Evolutionary conservation across 306 rosid genomes (phyloP), one percentile per base, ranked within the genome.

Genomic region (Potentilla sterilis): DNA sequence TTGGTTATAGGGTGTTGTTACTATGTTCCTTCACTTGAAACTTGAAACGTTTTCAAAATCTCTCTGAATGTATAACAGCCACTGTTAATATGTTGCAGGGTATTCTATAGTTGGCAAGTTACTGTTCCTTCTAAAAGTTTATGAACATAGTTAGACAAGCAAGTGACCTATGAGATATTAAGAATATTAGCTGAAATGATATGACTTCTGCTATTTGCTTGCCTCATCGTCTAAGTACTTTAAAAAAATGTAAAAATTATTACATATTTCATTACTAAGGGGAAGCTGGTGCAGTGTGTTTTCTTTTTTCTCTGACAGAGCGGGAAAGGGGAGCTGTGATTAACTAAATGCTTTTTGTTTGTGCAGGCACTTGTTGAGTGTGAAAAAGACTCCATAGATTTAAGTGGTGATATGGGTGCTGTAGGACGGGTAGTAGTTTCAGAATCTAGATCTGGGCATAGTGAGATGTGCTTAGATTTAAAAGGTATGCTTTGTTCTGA

Each of bases 311-410:
- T 70, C 54, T 4, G 72, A 82, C 47, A 38, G 64, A 24, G n/a
- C 7, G 13, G 49, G 32, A 52, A 66, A 18, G 38, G 35, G 72
- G 62, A 81, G 76, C 34, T 10, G 34, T 54, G 54, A 68, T 63
- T 88, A 28, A 77, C 70, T 14, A 75, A 61, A 71, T 40, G 74
- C 28, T 78, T 78, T 72, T 47, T 58, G 24, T 72, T 82, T 55
- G 47, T 78, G 81, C 87, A 91, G 98, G 97, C 92, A 16, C 97
- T 95, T 66, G 79, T 95, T 80, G 98, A 95, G 81, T 90, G 97
- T 84, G 97, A 92, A 90, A 96, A 94, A 81, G 94, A 87, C 78
- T 90, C 98, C 47, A 92, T 95, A 78, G 96, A 95, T 81, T 85
- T 90, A 85, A 88, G 93, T 70, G 97, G 98, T 10, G 98, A 95